phyloP scores from a whole-genome alignment of 495 filamentous ascomycete species.

The Xylaria acuta region DNA sequence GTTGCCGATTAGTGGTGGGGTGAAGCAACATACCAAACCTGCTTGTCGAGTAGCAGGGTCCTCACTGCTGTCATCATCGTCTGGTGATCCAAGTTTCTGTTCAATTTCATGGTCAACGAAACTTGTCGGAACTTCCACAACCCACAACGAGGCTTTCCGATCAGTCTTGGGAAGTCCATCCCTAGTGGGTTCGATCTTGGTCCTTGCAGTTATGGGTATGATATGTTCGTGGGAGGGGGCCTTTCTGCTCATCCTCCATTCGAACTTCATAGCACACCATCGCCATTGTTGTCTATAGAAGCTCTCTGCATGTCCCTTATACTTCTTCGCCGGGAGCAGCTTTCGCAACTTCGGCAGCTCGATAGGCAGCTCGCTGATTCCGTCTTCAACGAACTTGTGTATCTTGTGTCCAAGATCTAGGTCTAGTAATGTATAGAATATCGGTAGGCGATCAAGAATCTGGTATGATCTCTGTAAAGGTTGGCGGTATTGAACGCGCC shows the following conservation, averaged over 20 bases:
- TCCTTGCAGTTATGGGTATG: slow-evolving; percentile 12
- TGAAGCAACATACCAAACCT: slow-evolving; percentile 6
- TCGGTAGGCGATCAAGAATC: slow-evolving; percentile 17
- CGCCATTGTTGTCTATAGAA: slow-evolving; percentile 18
- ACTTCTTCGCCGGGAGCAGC: background rate
- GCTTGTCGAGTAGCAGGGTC: background rate
- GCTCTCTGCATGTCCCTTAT: background rate
- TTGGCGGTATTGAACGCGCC: background rate
- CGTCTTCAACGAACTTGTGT: slow-evolving; percentile 16
- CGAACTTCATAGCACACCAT: slow-evolving; percentile 18
- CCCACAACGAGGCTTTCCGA: slow-evolving; percentile 10
- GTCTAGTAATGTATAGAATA: slow-evolving; percentile 18
- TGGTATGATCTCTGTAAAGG: slow-evolving; percentile 11
- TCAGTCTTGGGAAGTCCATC: slow-evolving; percentile 15
- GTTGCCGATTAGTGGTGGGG: background rate
- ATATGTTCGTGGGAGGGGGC: slow-evolving; percentile 5
- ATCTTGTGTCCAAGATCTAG: slow-evolving; percentile 21
- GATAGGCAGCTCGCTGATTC: slow-evolving; percentile 1
- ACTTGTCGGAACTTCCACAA: slow-evolving; percentile 1
- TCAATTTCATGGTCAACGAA: slow-evolving; percentile 3
- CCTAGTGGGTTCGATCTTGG: slow-evolving; percentile 1
- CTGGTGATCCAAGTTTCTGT: background rate
- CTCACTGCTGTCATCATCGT: background rate
- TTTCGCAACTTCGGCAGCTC: background rate
- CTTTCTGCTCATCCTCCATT: slow-evolving; percentile 10